Conservation (phyloP, 805 yeast species). For the Starmerella cellae region DNA sequence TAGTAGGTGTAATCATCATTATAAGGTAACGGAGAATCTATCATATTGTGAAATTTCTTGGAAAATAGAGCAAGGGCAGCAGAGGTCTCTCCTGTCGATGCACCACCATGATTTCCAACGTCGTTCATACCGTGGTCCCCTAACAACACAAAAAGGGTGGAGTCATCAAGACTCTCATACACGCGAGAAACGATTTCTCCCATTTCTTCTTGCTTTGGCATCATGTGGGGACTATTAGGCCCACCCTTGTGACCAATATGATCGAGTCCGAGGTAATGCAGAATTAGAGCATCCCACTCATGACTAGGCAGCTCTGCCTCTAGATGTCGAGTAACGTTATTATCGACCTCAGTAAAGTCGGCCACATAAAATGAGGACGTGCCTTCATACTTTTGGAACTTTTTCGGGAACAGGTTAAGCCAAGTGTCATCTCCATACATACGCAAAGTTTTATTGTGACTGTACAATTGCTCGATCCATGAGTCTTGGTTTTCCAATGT, state of each 20-base stretch:
- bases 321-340: slow-evolving; percentile 81
- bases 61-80: slow-evolving; percentile 67
- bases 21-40: slow-evolving; percentile 17
- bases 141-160: slow-evolving; percentile 61
- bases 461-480: slow-evolving; percentile 61
- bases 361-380: slow-evolving; percentile 89
- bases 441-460: slow-evolving; percentile 38
- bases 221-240: slow-evolving; percentile 68
- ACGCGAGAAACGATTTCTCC: slow-evolving; percentile 48
- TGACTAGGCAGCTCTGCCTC: slow-evolving; percentile 38
- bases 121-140: slow-evolving; percentile 94
- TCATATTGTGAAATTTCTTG: slow-evolving; percentile 35
- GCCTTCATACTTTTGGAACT: slow-evolving; percentile 61
- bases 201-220: slow-evolving; percentile 73
- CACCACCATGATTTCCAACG: slow-evolving; percentile 92
- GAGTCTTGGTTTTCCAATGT: slow-evolving; percentile 68
- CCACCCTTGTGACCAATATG: slow-evolving; percentile 99
- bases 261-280: slow-evolving; percentile 88
- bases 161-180: slow-evolving; percentile 33
- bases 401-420: slow-evolving; percentile 72
- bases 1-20: slow-evolving; percentile 42
- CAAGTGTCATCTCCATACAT: slow-evolving; percentile 98
- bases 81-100: slow-evolving; percentile 82
- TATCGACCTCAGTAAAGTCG: slow-evolving; percentile 88
- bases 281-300: slow-evolving; percentile 71